Evolutionary conservation across 164 flowering plant genomes (phyloP), one percentile per base, ranked within the genome.

Genomic region (Kingdonia uniflora): DNA sequence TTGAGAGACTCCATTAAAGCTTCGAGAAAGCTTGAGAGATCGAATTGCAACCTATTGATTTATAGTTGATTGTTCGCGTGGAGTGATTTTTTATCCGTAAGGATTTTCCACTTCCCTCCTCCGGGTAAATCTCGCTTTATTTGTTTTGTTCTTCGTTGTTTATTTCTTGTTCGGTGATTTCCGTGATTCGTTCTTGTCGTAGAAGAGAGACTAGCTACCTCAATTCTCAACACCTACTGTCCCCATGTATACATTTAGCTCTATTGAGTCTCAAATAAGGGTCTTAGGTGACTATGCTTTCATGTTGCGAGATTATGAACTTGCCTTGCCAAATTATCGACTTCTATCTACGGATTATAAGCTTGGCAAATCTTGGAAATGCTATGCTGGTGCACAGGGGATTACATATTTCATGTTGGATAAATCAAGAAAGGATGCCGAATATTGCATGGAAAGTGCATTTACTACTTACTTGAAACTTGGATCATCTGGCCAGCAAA

Each of bases 351-450:
- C 92, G 0, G 97, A 92, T 67, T 88, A 84, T 72, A 92, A 92
- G 73, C 71, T 92, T 71, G 99, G 88, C 61, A 94, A 88, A 76
- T 81, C 95, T 56, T 94, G 95, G 99, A 94, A 82, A 65, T 89
- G 79, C 17, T 88, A 81, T 75, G 99, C 99, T 65, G 99, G 97
- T 58, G 92, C 79, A 47, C 97, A 94, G 99, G 99, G 90, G 22
- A 80, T 94, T 52, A 51, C 95, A 19, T 77, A 68, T 65, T 94
- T 88, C 62, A 77, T 94, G 87, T 52, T 80, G 74, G 95, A 94
- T 57, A 95, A 86, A 58, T 81, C 95, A 43, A 81, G 84, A 70
- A 94, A 94, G 73, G 99, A 94, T 37, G 87, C 91, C 6, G 97
- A 88, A 50, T 74, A 80, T 66, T 84, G 87, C 80, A 88, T 94